These are phyloP conservation scores for Chloris gayana DNA, from an alignment of 176 grass and related monocot genomes.

Conservation along the genomic window DNA sequence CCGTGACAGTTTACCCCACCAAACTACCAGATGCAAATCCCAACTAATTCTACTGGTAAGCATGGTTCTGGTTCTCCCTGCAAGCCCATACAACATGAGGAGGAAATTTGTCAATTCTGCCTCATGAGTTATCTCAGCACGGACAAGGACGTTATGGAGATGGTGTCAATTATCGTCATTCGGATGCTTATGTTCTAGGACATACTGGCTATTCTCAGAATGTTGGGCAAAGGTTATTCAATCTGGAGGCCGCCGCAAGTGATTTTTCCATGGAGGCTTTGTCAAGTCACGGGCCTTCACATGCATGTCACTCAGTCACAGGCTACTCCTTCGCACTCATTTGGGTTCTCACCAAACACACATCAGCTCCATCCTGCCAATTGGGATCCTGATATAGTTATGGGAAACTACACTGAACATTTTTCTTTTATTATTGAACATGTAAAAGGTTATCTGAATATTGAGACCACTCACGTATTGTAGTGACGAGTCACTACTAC, in stretches of 20 bases:
- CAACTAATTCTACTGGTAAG: slow-evolving; percentile 63
- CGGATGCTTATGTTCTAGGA: slow-evolving; percentile 53
- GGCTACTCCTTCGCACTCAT: slow-evolving; percentile 23
- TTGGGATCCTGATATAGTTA: slow-evolving; percentile 99
- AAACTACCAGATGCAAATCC: slow-evolving; percentile 71
- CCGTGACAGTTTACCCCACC: slow-evolving; percentile 93
- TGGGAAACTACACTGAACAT: slow-evolving; percentile 28
- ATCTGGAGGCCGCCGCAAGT: slow-evolving; percentile 70
- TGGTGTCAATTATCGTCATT: slow-evolving; percentile 56
- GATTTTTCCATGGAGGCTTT: slow-evolving; percentile 48
- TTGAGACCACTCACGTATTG: slow-evolving; percentile 27
- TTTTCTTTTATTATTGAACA: slow-evolving; percentile 31
- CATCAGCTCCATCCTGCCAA: slow-evolving; percentile 73
- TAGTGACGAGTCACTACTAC: slow-evolving; percentile 90
- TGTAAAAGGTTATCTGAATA: slow-evolving; percentile 25
- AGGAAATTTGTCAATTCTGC: slow-evolving; percentile 57
- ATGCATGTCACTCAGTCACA: slow-evolving; percentile 39
- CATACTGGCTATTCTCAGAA: slow-evolving; percentile 58
- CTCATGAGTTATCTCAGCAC: slow-evolving; percentile 73
- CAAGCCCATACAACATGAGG: slow-evolving; percentile 66
- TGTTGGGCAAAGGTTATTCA: slow-evolving; percentile 56
- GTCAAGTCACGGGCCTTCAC: slow-evolving; percentile 52
- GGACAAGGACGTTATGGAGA: slow-evolving; percentile 60
- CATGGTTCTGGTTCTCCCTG: slow-evolving; percentile 69
- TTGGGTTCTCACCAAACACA: slow-evolving; percentile 50